A percentile compares a stretch with the other conserved stretches of the same genome.
These are phyloP conservation scores for Agmasoma carcini DNA, from an alignment of 371 early-diverging fungal species.

Conservation along the genomic window DNA sequence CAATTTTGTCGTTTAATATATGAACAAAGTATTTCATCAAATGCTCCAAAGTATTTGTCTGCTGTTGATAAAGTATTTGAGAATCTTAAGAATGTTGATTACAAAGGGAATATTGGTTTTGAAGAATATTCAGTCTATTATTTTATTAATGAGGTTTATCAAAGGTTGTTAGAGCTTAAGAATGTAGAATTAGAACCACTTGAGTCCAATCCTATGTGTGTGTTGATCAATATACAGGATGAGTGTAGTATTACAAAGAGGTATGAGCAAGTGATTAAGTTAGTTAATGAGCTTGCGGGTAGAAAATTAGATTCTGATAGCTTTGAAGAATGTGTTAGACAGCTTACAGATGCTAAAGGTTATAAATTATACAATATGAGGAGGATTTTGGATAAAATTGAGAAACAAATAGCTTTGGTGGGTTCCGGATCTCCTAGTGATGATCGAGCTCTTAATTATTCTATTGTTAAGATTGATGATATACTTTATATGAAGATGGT, in stretches of 20 bases:
- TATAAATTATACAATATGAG: conserved; percentile 47
- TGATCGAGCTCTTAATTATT: too few relatives aligned
- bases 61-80: conserved; percentile 24
- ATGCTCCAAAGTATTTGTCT: conserved; percentile 16
- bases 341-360: conserved; percentile 54
- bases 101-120: conserved; percentile 59
- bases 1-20: conserved; percentile 25
- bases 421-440: too few relatives aligned
- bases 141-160: conserved; percentile 65
- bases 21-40: conserved; percentile 8
- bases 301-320: conserved; percentile 62
- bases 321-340: conserved; percentile 76
- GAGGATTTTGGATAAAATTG: conserved; percentile 44
- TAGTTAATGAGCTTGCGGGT: conserved; percentile 61
- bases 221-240: conserved; percentile 62
- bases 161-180: conserved; percentile 63
- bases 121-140: conserved; percentile 68
- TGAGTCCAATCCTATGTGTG: conserved; percentile 60
- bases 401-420: conserved; percentile 25
- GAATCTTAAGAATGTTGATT: not conserved
- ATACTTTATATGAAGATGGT: too few relatives aligned
- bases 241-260: conserved; percentile 52
- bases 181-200: conserved; percentile 54
- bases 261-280: conserved; percentile 64
- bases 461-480: too few relatives aligned